Percentiles rank a stretch among this genome's conserved stretches.
Evolutionary conservation across 768 basidiomycete species (phyloP).

Genomic region (Dacryopinax primogenitus): DNA sequence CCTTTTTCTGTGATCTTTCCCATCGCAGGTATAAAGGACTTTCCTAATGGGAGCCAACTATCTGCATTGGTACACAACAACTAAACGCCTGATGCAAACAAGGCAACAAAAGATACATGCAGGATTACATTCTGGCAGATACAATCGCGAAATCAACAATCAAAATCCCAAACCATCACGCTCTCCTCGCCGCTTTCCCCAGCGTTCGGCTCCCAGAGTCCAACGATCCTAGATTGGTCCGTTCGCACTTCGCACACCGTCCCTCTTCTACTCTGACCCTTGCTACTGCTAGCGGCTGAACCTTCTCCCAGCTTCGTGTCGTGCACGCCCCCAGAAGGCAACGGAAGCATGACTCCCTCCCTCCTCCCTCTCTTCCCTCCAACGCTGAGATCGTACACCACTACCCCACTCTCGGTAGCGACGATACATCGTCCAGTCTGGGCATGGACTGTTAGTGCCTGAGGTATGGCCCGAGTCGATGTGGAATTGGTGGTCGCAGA

Average conservation of each 20-base stretch:
- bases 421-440: neutral
- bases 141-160: too few species aligned
- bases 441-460: neutral
- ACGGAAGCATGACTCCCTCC: neutral
- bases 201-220: neutral
- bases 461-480: neutral
- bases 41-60: too few species aligned
- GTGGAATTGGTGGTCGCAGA: too few species aligned
- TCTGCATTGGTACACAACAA: too few species aligned
- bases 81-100: too few species aligned
- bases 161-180: neutral
- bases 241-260: neutral
- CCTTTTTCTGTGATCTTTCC: too few species aligned
- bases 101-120: too few species aligned
- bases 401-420: neutral
- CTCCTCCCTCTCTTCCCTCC: too few species aligned
- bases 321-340: neutral
- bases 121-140: too few species aligned
- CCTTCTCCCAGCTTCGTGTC: too few species aligned
- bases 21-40: too few species aligned
- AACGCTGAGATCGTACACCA: neutral
- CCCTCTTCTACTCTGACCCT: neutral
- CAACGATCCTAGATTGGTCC: neutral
- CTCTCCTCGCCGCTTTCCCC: neutral
- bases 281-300: too few species aligned